Base-by-base conservation (phyloP, 108 stramenopile species). In the Fistulifera pelliculosa region DNA sequence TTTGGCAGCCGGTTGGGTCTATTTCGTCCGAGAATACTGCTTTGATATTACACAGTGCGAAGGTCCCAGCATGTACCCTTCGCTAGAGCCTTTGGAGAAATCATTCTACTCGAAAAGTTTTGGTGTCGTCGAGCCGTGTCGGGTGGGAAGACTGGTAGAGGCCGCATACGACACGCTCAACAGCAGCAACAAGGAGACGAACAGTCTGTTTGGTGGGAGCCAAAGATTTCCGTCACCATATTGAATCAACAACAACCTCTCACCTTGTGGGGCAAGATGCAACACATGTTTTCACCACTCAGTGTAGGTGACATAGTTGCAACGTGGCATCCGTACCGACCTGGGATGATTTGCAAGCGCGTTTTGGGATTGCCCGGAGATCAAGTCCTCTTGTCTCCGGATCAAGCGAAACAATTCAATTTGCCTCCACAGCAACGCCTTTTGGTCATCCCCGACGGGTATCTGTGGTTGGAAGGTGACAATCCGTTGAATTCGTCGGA, bases 401-500 rank as follows among this genome's bases (percentile, higher is more conserved):
- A 17, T 4, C 19, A 23, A 47, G 21, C 18, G 64, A 47, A 47
- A 56, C 41, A 51, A 39, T n/a, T 58, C 31, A 35, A 35, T 35
- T 8, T 35, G 8, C 31, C 31, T 35, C 13, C 52, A 54, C 2
- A 41, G 12, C 8, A 18, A 47, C 17, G 38, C 52, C 21, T 16
- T 44, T 17, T 49, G 15, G 23, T 77, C 0, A 73, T 95, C 23
- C 90, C 92, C 8, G 83, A 85, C 39, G 95, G 96, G 2, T 93
- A 95, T 52, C 58, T 95, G 7, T 97, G 94, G 94, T 55, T 97
- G 8, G 94, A 95, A 58, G 96, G 96, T 23, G 96, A 97, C 41
- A 97, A 97, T 63, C 60, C 81, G 8, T 47, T 52, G 47, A 84
- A 94, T 58, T 90, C 87, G 15, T 60, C 65, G 14, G 96, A 97